phyloP scores from a whole-genome alignment of 1,284 basidiomycete genomes.

The Microbotryum silenes-acaulis region DNA sequence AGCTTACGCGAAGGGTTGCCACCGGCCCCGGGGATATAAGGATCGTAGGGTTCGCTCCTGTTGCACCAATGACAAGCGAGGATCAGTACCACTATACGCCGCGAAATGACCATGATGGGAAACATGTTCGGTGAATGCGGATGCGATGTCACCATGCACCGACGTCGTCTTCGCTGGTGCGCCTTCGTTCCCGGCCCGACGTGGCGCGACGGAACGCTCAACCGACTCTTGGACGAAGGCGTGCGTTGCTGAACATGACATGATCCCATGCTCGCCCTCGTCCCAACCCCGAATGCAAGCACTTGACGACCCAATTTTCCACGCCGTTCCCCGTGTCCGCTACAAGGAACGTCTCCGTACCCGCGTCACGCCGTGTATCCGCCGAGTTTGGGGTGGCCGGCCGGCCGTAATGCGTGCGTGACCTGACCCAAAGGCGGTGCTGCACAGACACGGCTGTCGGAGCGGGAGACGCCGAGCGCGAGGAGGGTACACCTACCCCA shows the following conservation, averaged over 20 bases:
- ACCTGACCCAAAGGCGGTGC: no score
- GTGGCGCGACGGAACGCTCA: background rate
- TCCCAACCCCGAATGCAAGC: no score
- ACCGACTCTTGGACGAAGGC: background rate
- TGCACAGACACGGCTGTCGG: no score
- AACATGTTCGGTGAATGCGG: background rate
- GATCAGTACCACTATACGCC: background rate
- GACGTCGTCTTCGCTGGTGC: background rate
- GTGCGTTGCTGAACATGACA: no score
- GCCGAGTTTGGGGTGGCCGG: no score
- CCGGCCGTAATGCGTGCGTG: no score
- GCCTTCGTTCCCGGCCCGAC: background rate
- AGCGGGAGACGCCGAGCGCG: background rate
- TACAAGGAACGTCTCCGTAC: no score
- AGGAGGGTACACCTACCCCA: background rate
- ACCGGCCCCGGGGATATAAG: conserved; percentile 67
- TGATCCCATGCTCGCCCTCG: no score
- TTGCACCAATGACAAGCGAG: background rate
- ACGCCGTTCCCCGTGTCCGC: no score
- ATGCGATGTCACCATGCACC: background rate
- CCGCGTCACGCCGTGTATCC: no score
- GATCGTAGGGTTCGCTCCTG: conserved; percentile 75
- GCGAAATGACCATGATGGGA: background rate
- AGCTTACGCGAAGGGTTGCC: conserved; percentile 43
- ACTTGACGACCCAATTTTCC: no score